phyloP scores from a whole-genome alignment of 148 eudicot species.

The Vaccinium macrocarpon region DNA sequence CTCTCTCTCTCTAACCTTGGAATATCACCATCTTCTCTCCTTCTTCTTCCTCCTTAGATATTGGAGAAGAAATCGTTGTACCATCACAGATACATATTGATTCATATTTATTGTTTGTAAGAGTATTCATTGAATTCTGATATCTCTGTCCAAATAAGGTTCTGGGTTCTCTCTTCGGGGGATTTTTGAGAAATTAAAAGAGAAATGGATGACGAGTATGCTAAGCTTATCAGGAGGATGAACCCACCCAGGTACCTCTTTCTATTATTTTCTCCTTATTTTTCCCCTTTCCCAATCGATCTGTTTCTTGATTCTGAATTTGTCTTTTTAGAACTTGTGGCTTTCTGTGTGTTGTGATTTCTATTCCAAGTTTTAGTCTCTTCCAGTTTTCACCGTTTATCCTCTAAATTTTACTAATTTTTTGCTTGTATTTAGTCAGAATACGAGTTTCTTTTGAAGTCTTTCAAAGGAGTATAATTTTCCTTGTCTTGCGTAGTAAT shows the following conservation, averaged over 20 bases:
- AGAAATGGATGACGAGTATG: constrained; percentile 68
- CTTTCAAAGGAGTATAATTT: not conserved
- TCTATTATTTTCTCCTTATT: not conserved
- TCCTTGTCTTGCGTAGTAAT: no score
- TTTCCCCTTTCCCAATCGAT: not conserved
- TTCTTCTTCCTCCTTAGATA: constrained; percentile 28
- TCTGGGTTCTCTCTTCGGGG: constrained; percentile 4
- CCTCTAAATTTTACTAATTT: not conserved
- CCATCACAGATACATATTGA: no score
- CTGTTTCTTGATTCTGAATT: not conserved
- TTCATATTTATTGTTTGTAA: no score
- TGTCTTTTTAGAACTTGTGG: not conserved
- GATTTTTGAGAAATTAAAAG: not conserved
- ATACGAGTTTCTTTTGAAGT: not conserved
- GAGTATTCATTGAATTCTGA: not conserved
- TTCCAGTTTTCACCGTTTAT: no score
- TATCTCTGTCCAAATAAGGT: not conserved
- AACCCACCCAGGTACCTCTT: constrained; percentile 74
- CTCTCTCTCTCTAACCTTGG: not conserved
- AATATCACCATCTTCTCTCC: constrained; percentile 9
- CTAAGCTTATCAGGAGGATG: constrained; percentile 80
- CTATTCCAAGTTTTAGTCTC: no score
- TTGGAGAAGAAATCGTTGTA: constrained; percentile 26
- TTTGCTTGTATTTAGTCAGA: not conserved
- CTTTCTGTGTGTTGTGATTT: not conserved